Evolutionary conservation across 2,329 filamentous ascomycete genomes (phyloP).

Genomic region (Alternaria atra): DNA sequence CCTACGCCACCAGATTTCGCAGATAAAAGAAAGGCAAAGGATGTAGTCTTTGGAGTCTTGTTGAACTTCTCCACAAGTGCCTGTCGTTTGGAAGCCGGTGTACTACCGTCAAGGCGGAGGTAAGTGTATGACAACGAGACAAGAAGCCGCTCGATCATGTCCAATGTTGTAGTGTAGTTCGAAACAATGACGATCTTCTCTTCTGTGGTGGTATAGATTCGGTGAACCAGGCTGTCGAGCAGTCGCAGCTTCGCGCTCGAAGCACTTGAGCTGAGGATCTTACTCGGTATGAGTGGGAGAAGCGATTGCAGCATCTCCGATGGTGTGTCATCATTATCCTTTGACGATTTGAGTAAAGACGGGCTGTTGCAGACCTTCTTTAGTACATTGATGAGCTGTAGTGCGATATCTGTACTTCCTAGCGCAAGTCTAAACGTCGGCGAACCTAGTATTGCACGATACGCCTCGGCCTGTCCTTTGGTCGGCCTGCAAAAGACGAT

Average conservation of each 20-base stretch:
- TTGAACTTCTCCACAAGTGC: slow-evolving; percentile 76
- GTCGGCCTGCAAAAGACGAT: slow-evolving; percentile 73
- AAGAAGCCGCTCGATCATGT: slow-evolving; percentile 70
- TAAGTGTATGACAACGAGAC: slow-evolving; percentile 67
- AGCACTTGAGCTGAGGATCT: slow-evolving; percentile 64
- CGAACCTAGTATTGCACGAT: slow-evolving; percentile 71
- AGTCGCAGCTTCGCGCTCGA: slow-evolving; percentile 73
- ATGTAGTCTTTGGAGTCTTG: slow-evolving; percentile 61
- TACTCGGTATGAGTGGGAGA: slow-evolving; percentile 64
- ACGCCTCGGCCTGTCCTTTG: slow-evolving; percentile 66
- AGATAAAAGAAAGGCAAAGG: slow-evolving; percentile 75
- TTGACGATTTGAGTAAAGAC: slow-evolving; percentile 65
- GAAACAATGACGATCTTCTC: slow-evolving; percentile 81
- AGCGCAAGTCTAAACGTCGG: slow-evolving; percentile 69
- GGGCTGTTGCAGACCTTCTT: slow-evolving; percentile 81
- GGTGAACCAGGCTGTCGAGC: slow-evolving; percentile 70
- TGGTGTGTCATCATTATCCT: slow-evolving; percentile 57
- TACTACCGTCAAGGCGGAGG: slow-evolving; percentile 74
- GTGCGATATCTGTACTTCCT: slow-evolving; percentile 68
- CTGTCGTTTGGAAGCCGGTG: slow-evolving; percentile 70
- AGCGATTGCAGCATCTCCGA: slow-evolving; percentile 56
- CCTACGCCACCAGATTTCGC: slow-evolving; percentile 76
- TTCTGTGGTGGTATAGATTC: slow-evolving; percentile 66
- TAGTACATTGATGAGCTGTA: slow-evolving; percentile 75
- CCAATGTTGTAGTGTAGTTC: slow-evolving; percentile 77